Percentiles rank a stretch among this genome's conserved stretches.
Conservation (phyloP, 257 asterid genomes). For the Henckelia pumila region DNA sequence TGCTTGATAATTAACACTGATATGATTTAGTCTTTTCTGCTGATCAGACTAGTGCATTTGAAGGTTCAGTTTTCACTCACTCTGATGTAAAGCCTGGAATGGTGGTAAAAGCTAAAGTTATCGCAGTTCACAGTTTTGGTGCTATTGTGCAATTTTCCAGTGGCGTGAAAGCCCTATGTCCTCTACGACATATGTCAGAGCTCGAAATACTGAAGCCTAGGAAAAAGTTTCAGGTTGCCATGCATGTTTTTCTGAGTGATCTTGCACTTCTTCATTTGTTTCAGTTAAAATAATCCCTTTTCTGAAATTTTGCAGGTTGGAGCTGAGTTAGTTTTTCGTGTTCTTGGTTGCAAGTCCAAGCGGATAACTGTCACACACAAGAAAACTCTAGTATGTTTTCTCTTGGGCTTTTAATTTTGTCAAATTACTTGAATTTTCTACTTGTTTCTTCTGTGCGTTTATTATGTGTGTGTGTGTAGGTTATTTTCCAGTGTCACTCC, state of each 20-base stretch:
- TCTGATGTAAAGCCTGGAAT: constrained; percentile 98
- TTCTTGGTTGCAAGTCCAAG: constrained; percentile 97
- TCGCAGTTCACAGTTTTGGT: constrained; percentile 73
- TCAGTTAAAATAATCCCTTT: constrained; percentile 11
- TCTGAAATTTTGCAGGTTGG: constrained; percentile 65
- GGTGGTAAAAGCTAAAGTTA: constrained; percentile 92
- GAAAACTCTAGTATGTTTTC: constrained; percentile 80
- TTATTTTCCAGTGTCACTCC: constrained; percentile 6
- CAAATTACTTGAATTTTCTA: constrained; percentile 6
- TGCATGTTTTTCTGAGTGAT: constrained; percentile 21
- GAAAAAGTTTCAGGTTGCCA: constrained; percentile 83
- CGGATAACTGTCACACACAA: constrained; percentile 94
- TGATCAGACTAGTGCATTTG: constrained; percentile 83
- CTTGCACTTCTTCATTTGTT: constrained; percentile 20
- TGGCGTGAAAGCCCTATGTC: constrained; percentile 97
- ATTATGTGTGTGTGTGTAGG: background rate
- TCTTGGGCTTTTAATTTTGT: constrained; percentile 25
- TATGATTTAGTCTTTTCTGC: constrained; percentile 18
- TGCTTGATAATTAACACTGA: background rate
- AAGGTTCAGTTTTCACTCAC: constrained; percentile 89
- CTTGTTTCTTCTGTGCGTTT: background rate
- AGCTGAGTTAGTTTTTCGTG: constrained; percentile 78
- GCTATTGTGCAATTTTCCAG: constrained; percentile 87
- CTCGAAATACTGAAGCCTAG: constrained; percentile 90
- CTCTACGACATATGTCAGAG: constrained; percentile 99